Evolutionary conservation across 371 early-diverging fungal genomes (phyloP).

Genomic region (Entomophthora muscae): DNA sequence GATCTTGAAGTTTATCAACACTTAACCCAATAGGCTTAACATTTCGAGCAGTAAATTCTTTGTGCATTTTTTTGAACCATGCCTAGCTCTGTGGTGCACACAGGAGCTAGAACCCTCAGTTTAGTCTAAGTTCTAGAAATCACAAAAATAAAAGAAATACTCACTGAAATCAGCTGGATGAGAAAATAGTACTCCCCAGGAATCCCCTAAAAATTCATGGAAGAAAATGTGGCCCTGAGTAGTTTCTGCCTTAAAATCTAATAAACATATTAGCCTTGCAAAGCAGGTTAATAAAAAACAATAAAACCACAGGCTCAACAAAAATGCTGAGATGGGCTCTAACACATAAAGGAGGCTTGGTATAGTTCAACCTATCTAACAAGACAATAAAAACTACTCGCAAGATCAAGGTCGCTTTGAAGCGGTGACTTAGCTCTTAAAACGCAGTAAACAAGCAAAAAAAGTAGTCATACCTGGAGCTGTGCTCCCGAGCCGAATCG

Average conservation of each 20-base stretch:
- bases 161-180: constrained; percentile 89
- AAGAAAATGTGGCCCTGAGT: constrained; percentile 76
- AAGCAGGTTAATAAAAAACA: not conserved
- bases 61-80: constrained; percentile 59
- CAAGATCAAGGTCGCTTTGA: not conserved
- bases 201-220: constrained; percentile 68
- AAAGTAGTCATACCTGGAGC: constrained; percentile 2
- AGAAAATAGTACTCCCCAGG: constrained; percentile 87
- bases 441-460: not conserved
- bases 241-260: constrained; percentile 64
- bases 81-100: constrained; percentile 91
- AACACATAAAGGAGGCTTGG: not conserved
- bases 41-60: constrained; percentile 56
- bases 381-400: not conserved
- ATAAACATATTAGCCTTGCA: not conserved
- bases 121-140: not conserved
- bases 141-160: constrained; percentile 10
- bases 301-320: not conserved
- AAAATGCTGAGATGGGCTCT: not conserved
- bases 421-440: not conserved
- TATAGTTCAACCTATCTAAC: not conserved
- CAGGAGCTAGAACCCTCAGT: constrained; percentile 36
- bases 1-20: constrained; percentile 63
- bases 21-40: constrained; percentile 88
- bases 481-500: constrained; percentile 4